These are phyloP conservation scores for Mucor indicus DNA, from an alignment of 371 early-diverging fungal genomes.

Conservation along the genomic window DNA sequence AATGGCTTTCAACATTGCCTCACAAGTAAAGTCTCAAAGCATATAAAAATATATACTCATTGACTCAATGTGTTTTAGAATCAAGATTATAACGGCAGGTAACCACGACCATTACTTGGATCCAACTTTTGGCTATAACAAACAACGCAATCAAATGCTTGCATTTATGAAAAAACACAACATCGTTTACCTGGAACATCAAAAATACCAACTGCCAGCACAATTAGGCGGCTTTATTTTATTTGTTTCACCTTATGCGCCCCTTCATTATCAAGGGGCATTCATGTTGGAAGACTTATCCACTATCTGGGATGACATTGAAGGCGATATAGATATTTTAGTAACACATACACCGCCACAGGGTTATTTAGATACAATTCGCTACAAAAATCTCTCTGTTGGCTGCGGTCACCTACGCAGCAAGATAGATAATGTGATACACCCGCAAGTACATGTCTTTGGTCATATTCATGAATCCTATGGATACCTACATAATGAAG, in stretches of 20 bases:
- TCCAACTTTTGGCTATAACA: conserved; percentile 6
- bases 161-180: conserved; percentile 21
- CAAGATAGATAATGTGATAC: conserved; percentile 30
- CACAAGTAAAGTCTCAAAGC: conserved; percentile 40
- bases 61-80: conserved; percentile 16
- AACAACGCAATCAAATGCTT: conserved; percentile 20
- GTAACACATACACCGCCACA: conserved; percentile 56
- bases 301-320: conserved; percentile 47
- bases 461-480: conserved; percentile 59
- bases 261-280: conserved; percentile 50
- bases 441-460: conserved; percentile 45
- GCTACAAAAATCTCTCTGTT: conserved; percentile 17
- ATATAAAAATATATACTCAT: not conserved
- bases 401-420: conserved; percentile 43
- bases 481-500: conserved; percentile 32
- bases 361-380: conserved; percentile 34
- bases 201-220: conserved; percentile 31
- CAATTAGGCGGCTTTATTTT: conserved; percentile 30
- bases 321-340: conserved; percentile 37
- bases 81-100: conserved; percentile 53
- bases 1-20: conserved; percentile 39
- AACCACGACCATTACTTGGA: conserved; percentile 53
- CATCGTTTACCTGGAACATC: conserved; percentile 50
- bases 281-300: conserved; percentile 44
- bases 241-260: conserved; percentile 56